A percentile compares a stretch with the other conserved stretches of the same genome.
These are phyloP conservation scores for Sclerotinia spermophila DNA, from an alignment of 2,329 filamentous ascomycete species.

Conservation along the genomic window DNA sequence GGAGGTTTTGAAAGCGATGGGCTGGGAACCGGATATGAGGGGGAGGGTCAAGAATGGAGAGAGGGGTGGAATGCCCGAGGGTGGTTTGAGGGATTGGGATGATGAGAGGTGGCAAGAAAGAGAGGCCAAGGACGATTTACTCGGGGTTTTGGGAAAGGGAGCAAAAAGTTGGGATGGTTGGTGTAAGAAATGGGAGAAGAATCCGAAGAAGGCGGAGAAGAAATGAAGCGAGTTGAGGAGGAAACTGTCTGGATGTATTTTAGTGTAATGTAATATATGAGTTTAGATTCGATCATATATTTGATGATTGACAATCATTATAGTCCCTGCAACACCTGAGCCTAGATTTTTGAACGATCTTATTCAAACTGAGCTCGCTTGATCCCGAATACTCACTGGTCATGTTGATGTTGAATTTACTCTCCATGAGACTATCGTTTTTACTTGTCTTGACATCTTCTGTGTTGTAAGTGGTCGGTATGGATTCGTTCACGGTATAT, in stretches of 20 bases:
- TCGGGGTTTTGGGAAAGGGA: constrained; percentile 15
- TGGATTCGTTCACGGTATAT: neutral
- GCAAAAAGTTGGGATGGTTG: constrained; percentile 18
- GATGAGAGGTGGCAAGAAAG: constrained; percentile 22
- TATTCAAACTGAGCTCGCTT: constrained; percentile 82
- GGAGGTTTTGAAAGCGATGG: constrained; percentile 21
- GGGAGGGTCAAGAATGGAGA: constrained; percentile 15
- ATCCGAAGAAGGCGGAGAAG: constrained; percentile 16
- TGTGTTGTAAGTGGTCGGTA: neutral
- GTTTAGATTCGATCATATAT: too few relatives aligned
- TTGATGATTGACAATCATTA: too few relatives aligned
- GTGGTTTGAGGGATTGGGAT: constrained; percentile 16
- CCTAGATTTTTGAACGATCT: constrained; percentile 76
- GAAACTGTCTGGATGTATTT: neutral
- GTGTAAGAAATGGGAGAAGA: constrained; percentile 21
- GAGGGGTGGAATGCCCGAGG: neutral
- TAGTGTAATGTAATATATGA: neutral
- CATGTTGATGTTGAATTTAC: too few relatives aligned
- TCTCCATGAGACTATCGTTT: too few relatives aligned
- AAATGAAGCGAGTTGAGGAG: neutral
- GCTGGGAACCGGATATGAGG: constrained; percentile 16
- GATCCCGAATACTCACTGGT: constrained; percentile 40
- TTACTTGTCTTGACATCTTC: neutral
- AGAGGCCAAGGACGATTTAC: constrained; percentile 18
- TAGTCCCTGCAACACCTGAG: too few relatives aligned